These are phyloP conservation scores for Colletotrichum coccodes DNA, from an alignment of 2,329 filamentous ascomycete genomes.

Conservation along the genomic window DNA sequence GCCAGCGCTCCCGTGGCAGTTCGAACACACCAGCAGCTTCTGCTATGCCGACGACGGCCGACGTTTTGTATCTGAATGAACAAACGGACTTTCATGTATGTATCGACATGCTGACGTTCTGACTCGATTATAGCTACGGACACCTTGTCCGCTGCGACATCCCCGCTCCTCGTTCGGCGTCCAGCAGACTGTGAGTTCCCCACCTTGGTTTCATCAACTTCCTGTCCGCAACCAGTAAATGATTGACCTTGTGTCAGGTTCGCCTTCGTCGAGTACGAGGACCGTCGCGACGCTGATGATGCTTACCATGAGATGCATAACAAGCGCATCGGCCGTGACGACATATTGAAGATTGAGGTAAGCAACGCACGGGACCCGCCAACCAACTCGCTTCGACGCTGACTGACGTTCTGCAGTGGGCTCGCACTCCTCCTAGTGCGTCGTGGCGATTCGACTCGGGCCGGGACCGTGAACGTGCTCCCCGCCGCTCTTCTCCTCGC, in stretches of 20 bases:
- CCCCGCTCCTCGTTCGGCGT: conserved; percentile 91
- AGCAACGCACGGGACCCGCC: conserved; percentile 36
- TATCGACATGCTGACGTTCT: conserved; percentile 56
- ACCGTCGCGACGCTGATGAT: conserved; percentile 96
- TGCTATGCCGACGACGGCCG: conserved; percentile 19
- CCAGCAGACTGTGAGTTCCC: conserved; percentile 88
- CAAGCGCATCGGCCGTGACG: conserved; percentile 96
- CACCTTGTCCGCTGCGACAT: conserved; percentile 98
- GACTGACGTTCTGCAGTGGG: conserved; percentile 74
- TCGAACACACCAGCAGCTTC: conserved; percentile 10
- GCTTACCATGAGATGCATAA: conserved; percentile 99
- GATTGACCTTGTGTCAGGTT: conserved; percentile 65
- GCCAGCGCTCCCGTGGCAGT: conserved; percentile 18
- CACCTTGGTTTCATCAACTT: not conserved
- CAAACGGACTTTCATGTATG: conserved; percentile 4
- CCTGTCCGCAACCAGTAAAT: too few species aligned
- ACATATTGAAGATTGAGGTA: conserved; percentile 98
- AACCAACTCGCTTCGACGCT: not conserved
- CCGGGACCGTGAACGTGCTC: conserved; percentile 76
- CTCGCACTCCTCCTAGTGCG: conserved; percentile 94
- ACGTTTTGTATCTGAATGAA: conserved; percentile 8
- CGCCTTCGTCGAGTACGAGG: conserved; percentile 99
- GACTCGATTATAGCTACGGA: conserved; percentile 77
- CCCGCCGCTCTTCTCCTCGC: conserved; percentile 68
- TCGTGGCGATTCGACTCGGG: conserved; percentile 99